A percentile compares a stretch with the other conserved stretches of the same genome.
phyloP scores from a whole-genome alignment of 176 grass and related monocot species.

The Raddia distichophylla region DNA sequence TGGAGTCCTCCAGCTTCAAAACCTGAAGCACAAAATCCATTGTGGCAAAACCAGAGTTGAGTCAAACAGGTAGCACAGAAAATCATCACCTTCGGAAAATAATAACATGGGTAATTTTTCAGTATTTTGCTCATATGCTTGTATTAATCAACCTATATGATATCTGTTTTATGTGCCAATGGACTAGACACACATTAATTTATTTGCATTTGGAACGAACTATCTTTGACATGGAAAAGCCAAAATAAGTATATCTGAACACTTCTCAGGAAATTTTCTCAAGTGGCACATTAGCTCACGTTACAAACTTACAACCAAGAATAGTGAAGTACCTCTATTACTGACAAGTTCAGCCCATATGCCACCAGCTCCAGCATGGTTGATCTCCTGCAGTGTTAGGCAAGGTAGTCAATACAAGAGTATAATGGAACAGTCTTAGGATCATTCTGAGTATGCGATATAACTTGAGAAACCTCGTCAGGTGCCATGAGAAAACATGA shows the following conservation, averaged over 20 bases:
- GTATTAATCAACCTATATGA: not conserved
- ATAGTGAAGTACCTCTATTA: constrained; percentile 74
- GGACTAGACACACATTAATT: not conserved
- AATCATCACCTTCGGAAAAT: not conserved
- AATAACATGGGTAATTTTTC: not conserved
- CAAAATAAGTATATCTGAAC: not conserved
- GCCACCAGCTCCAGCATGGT: constrained; percentile 96
- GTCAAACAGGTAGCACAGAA: not conserved
- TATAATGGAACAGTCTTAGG: not conserved
- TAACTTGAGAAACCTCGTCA: not conserved
- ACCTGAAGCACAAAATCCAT: constrained; percentile 45
- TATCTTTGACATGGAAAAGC: not conserved
- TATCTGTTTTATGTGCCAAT: not conserved
- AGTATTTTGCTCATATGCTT: constrained; percentile 1
- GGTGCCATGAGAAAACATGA: not conserved
- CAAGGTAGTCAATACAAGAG: not conserved
- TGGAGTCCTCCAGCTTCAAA: constrained; percentile 92
- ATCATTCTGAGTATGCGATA: constrained; percentile 4
- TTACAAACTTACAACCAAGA: constrained; percentile 1
- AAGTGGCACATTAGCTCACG: not conserved
- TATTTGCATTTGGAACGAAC: not conserved
- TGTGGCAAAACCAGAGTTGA: not conserved
- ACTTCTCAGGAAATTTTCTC: not conserved
- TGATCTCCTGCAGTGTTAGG: constrained; percentile 75
- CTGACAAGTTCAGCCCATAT: constrained; percentile 95